A percentile compares a stretch with the other conserved stretches of the same genome.
These are phyloP conservation scores for Nakaseomyces kungkrabaensis DNA, from an alignment of 1,139 yeast species.

Conservation along the genomic window DNA sequence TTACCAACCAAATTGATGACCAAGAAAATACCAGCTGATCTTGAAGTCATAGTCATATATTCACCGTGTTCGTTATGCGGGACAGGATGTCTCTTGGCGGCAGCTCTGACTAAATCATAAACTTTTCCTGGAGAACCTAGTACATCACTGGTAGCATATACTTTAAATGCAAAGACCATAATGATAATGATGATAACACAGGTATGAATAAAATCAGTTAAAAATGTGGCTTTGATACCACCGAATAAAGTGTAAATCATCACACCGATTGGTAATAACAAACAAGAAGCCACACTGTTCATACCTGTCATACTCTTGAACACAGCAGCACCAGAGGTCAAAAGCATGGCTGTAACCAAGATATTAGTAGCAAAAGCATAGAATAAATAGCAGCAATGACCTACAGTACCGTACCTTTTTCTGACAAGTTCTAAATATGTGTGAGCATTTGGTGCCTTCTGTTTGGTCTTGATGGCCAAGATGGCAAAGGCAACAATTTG, in stretches of 20 bases:
- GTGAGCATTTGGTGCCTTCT: conserved; percentile 66
- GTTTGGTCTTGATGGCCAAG: conserved; percentile 63
- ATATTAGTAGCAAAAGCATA: conserved; percentile 83
- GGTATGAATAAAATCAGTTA: conserved; percentile 79
- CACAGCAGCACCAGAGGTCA: conserved; percentile 80
- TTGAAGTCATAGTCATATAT: conserved; percentile 69
- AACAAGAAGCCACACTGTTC: conserved; percentile 72
- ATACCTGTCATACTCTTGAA: conserved; percentile 72
- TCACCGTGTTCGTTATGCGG: conserved; percentile 69
- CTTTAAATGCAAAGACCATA: conserved; percentile 51
- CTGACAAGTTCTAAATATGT: conserved; percentile 63
- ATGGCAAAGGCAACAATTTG: conserved; percentile 66
- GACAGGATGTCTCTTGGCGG: conserved; percentile 51
- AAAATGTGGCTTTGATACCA: conserved; percentile 81
- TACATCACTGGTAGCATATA: conserved; percentile 48
- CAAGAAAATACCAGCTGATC: conserved; percentile 71
- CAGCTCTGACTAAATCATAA: conserved; percentile 56
- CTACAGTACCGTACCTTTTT: conserved; percentile 56
- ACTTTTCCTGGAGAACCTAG: conserved; percentile 78
- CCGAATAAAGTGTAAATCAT: conserved; percentile 77
- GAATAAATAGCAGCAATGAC: conserved; percentile 61
- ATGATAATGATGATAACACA: conserved; percentile 50
- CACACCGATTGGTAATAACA: conserved; percentile 74
- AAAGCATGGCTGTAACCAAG: conserved; percentile 76
- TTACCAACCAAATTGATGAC: conserved; percentile 78